Base-by-base conservation (phyloP, 352 stramenopile genomes). In the Thalassiosira ordinaria region DNA sequence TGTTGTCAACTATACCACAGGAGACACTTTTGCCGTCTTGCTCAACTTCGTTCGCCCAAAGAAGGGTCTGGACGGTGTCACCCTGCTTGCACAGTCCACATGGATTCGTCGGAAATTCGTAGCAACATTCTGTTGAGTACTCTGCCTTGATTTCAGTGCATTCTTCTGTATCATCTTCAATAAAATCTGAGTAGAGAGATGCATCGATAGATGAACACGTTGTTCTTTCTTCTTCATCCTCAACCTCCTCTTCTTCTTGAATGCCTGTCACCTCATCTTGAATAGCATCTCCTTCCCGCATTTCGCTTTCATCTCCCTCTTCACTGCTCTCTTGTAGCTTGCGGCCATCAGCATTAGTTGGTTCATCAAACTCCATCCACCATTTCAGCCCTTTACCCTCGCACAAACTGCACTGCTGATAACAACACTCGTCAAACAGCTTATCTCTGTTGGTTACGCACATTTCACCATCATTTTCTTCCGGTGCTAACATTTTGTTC, bases 311-410 rank as follows among this genome's bases (percentile, higher is more conserved):
- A 20, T 68, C 27, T 56, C 29, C 71, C 3, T 67, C 22, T 55
- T 74, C 61, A 33, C 13, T 18, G 51, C 20, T 29, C 16, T 74
- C 64, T 60, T 62, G 53, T 13, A 14, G 39, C 66, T 57, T 75
- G 9, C 56, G 44, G 20, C 16, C 22, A 4, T 24, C 39, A 7
- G 60, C 60, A 9, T 49, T 26, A 27, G 27, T 14, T 55, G 49
- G 16, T 6, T 73, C 53, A 1, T 88, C 80, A 59, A 88, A 88
- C 64, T 88, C 80, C 27, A 88, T 37, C 81, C 81, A 88, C 81
- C 81, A 88, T 44, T 84, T 84, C 1, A 88, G 35, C 33, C 75
- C 81, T 26, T 82, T 20, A 29, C 75, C 81, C 44, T 82, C 74
- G 18, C 81, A 88, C 27, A 88, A 61, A 41, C 35, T 74, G 29